Evolutionary conservation across 1,284 basidiomycete species (phyloP).

Genomic region (Vanrija humicola): DNA sequence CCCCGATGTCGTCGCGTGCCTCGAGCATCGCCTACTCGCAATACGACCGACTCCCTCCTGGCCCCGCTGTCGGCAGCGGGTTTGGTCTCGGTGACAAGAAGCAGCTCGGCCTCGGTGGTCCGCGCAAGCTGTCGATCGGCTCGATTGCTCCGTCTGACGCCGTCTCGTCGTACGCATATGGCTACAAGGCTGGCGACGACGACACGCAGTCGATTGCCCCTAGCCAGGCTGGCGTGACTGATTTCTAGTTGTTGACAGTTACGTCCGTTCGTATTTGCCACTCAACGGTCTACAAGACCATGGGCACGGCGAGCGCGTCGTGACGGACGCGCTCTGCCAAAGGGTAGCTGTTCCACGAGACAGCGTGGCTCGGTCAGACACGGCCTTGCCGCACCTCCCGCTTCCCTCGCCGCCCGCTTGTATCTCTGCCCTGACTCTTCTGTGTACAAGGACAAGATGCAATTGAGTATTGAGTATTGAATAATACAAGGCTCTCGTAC

Average conservation of each 20-base stretch:
- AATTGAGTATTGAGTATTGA: too few species aligned
- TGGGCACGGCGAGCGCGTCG: background rate
- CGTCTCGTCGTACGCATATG: slow-evolving; percentile 40
- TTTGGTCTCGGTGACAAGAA: slow-evolving; percentile 11
- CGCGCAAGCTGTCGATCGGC: slow-evolving; percentile 63
- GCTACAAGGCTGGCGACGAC: slow-evolving; percentile 49
- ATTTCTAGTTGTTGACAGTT: slow-evolving; percentile 37
- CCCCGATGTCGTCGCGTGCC: slow-evolving; percentile 20
- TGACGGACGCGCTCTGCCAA: too few species aligned
- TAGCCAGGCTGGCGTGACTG: slow-evolving; percentile 49
- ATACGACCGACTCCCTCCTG: slow-evolving; percentile 60
- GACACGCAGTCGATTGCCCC: slow-evolving; percentile 45
- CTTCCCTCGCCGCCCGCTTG: background rate
- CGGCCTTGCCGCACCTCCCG: background rate
- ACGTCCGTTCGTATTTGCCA: background rate
- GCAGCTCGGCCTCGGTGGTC: slow-evolving; percentile 18
- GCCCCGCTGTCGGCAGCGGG: background rate
- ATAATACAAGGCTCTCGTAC: too few species aligned
- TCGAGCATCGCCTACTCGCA: slow-evolving; percentile 73
- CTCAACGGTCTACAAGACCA: background rate
- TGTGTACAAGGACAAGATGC: too few species aligned
- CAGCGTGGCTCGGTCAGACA: background rate
- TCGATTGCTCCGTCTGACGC: slow-evolving; percentile 57
- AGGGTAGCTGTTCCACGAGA: background rate
- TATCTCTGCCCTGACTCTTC: background rate